Evolutionary conservation across 2,329 filamentous ascomycete species (phyloP).

Genomic region (Metarhizium anisopliae): DNA sequence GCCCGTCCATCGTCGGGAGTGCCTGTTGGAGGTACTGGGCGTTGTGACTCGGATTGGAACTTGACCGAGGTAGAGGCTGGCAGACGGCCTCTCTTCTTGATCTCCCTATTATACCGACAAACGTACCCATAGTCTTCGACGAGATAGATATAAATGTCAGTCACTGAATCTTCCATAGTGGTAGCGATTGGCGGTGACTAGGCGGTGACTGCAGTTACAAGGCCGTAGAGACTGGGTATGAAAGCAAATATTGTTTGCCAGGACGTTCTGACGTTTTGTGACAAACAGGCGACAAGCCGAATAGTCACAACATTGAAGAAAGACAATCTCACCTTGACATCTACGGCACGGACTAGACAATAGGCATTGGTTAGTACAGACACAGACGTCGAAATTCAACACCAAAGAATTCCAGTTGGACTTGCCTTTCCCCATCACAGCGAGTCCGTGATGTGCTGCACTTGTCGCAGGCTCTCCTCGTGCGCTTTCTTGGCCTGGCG

Average conservation of each 20-base stretch:
- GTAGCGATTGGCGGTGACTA: neutral
- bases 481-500: conserved; percentile 19
- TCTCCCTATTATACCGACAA: conserved; percentile 26
- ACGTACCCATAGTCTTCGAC: conserved; percentile 26
- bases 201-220: neutral
- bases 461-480: conserved; percentile 22
- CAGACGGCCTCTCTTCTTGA: conserved; percentile 27
- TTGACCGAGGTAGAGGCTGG: conserved; percentile 14
- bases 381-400: neutral
- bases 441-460: conserved; percentile 30
- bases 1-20: neutral
- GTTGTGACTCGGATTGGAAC: neutral
- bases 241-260: neutral
- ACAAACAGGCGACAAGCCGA: neutral
- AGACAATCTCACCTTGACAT: conserved; percentile 22
- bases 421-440: conserved; percentile 35
- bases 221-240: too few relatives aligned
- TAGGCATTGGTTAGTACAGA: neutral
- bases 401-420: neutral
- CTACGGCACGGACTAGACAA: conserved; percentile 20
- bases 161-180: neutral
- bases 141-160: neutral
- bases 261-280: neutral
- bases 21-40: neutral
- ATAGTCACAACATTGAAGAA: neutral